Evolutionary conservation across 495 filamentous ascomycete genomes (phyloP), one percentile per base, ranked within the genome.

Genomic region (Tuber aestivum): DNA sequence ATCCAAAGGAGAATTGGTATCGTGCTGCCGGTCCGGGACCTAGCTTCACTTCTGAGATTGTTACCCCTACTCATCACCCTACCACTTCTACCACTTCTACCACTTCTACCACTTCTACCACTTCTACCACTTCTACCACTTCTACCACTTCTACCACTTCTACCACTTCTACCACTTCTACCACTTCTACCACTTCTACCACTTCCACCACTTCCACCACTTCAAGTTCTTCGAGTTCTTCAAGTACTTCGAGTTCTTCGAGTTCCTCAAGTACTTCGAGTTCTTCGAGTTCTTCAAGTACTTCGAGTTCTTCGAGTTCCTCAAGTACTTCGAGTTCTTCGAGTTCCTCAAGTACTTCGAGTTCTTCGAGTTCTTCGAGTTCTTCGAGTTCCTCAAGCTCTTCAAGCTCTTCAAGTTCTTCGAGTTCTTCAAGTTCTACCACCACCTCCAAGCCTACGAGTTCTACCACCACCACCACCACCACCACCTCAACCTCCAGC

Each of bases 1-100:
- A 94, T 80, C 88, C 91, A 3, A 77, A 83, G 0, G 87, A 87
- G 38, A 90, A 92, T 81, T 96, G 93, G 93, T 96, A 92, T 81
- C 86, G 89, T 48, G 37, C 70, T 41, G 41, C 81, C 40, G 84
- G 81, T 32, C 77, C 72, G 10, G 70, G 69, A 23, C 40, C 70
- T n/a, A 70, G 27, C 70, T 23, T 20, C 41, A 50, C 41, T 41
- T 41, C 70, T 68, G 42, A n/a, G 40, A 3, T 41, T 45, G 40
- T 70, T 32, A 14, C 41, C 40, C 50, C 72, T n/a, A 70, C 40
- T 71, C 74, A 70, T 32, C n/a, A 41, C 69, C 72, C 69, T 72
- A 76, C 40, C 72, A 27, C 75, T 61, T 70, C 44, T 45, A 77
- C 32, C 45, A 56, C 69, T 14, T 16, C 75, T 12, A 74, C 61